Base-by-base conservation (phyloP, 2,329 filamentous ascomycete genomes). In the Ceratocystis ficicola region DNA sequence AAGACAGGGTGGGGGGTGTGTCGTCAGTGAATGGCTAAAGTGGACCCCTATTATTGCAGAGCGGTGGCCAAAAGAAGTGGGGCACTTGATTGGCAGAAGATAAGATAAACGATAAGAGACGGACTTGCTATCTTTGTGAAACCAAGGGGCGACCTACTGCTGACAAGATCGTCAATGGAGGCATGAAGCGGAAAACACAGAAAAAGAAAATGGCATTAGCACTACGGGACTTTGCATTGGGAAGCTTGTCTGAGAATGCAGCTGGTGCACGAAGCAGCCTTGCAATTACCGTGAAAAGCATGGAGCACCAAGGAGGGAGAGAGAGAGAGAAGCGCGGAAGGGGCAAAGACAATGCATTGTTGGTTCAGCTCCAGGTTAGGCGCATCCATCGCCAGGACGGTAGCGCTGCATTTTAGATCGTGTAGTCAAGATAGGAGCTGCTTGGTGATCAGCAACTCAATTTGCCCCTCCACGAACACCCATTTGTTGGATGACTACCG, bases 301-400 rank as follows among this genome's bases (percentile, higher is more conserved):
- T 41, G 12, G 36, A 41, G 15, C 4, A 41, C 3, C 36, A 41
- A 4, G 36, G 4, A 41, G 36, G 5, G 10, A 41, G 36, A 41
- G 1, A 10, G 4, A 41, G 36, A 15, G 10, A 41, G 36, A 41
- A 41, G 36, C 36, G 36, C 3, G 1, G 20, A 50, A 3, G 46
- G 55, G 55, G 32, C 10, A 28, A n/a, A 59, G 28, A 59, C 28
- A 59, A 59, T 36, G 55, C 55, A 59, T 36, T 36, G 55, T 59
- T 59, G 28, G 55, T 3, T n/a, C 20, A 30, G 17, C 52, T 57
- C n/a, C 52, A 57, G 7, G 22, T 6, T 57, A 28, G 52, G n/a
- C 52, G 3, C 6, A n/a, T 28, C 25, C 10, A 30, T 36, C 3
- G 32, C 20, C 10, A 7, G 25, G 3, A 12, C 7, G 2, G 32